phyloP scores from a whole-genome alignment of 495 filamentous ascomycete genomes.

The Penicillium arizonense region DNA sequence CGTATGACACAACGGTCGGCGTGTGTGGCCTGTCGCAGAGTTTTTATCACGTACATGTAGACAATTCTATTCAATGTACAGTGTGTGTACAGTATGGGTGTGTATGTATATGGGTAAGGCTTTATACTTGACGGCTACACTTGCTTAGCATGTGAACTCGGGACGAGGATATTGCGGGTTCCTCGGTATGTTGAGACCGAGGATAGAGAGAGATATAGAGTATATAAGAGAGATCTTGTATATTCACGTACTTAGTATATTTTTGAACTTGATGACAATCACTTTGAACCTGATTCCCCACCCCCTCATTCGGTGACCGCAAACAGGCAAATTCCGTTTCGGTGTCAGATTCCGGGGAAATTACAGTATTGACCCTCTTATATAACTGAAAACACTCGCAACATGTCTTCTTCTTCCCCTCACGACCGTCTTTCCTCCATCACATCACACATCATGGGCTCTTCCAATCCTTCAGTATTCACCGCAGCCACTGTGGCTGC shows the following conservation, averaged over 20 bases:
- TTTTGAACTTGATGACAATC: not conserved
- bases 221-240: not conserved
- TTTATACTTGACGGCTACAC: too few species aligned
- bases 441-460: slow-evolving; percentile 47
- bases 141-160: slow-evolving; percentile 4
- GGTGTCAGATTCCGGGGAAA: slow-evolving; percentile 25
- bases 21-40: slow-evolving; percentile 17
- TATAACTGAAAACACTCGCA: slow-evolving; percentile 1
- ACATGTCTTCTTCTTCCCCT: slow-evolving; percentile 24
- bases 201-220: not conserved
- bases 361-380: not conserved
- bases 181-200: slow-evolving; percentile 5
- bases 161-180: not conserved
- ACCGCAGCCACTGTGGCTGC: slow-evolving; percentile 76
- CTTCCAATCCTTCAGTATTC: slow-evolving; percentile 62
- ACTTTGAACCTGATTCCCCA: slow-evolving; percentile 14
- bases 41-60: not conserved
- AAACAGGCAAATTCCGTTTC: slow-evolving; percentile 27
- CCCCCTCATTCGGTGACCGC: slow-evolving; percentile 34
- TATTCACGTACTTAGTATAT: not conserved
- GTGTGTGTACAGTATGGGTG: too few species aligned
- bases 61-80: not conserved
- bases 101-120: too few species aligned
- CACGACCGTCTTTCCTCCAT: slow-evolving; percentile 40
- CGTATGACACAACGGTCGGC: slow-evolving; percentile 29